These are phyloP conservation scores for Magnolia officinalis DNA, from an alignment of 164 flowering plant species.

Conservation along the genomic window DNA sequence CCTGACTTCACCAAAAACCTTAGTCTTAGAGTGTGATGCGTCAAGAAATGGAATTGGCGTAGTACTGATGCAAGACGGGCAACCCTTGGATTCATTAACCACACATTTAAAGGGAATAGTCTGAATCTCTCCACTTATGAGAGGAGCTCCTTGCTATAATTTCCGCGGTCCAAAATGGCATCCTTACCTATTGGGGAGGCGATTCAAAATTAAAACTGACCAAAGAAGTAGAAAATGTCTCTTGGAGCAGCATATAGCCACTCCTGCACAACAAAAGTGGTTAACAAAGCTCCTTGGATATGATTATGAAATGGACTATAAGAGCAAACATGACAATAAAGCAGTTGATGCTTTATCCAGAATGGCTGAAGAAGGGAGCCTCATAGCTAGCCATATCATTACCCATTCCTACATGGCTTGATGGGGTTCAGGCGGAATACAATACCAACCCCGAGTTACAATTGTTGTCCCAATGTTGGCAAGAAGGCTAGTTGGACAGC, in stretches of 20 bases:
- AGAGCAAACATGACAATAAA: background rate
- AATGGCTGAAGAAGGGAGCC: background rate
- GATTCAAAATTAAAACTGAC: background rate
- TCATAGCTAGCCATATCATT: too few relatives aligned
- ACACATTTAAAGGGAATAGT: background rate
- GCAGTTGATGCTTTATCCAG: background rate
- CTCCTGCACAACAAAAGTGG: background rate
- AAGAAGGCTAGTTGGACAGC: too few relatives aligned
- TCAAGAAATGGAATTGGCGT: too few relatives aligned
- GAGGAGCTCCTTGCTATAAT: background rate
- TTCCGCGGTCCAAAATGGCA: background rate
- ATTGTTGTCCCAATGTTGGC: too few relatives aligned
- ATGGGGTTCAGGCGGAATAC: too few relatives aligned
- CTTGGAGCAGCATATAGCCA: background rate
- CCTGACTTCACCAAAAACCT: too few relatives aligned
- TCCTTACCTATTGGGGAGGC: constrained; percentile 1
- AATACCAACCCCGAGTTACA: too few relatives aligned
- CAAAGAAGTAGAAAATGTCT: background rate
- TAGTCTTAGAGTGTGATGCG: too few relatives aligned
- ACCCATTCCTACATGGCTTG: too few relatives aligned
- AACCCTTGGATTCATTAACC: background rate
- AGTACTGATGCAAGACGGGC: too few relatives aligned
- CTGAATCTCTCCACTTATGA: background rate
- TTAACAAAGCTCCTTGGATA: background rate
- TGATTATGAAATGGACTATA: background rate